Conservation (phyloP, 257 asterid genomes). For the Rauvolfia tetraphylla region DNA sequence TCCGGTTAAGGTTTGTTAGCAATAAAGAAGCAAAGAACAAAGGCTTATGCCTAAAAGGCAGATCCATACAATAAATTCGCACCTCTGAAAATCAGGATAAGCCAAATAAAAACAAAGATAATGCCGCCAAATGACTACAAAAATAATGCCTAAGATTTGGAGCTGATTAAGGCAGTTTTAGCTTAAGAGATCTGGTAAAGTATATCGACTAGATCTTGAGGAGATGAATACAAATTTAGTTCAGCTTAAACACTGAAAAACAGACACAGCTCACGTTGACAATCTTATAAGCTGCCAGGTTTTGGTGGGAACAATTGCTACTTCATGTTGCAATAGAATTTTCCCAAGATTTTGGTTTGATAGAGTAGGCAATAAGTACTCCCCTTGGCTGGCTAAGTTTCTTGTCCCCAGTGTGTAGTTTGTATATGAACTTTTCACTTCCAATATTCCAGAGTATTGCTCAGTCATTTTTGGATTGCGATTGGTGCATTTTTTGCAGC, state of each 20-base stretch:
- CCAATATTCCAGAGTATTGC: neutral
- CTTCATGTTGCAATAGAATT: constrained; percentile 4
- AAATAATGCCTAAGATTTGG: neutral
- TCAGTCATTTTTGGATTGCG: neutral
- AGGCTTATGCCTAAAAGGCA: too few relatives aligned
- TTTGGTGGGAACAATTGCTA: constrained; percentile 1
- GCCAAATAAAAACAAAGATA: too few relatives aligned
- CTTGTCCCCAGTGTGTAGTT: neutral
- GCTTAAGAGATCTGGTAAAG: neutral
- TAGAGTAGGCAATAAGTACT: constrained; percentile 13
- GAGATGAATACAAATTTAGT: neutral
- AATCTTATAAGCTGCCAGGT: neutral
- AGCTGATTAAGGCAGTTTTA: neutral
- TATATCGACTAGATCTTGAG: neutral
- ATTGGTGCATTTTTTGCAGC: neutral
- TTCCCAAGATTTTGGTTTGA: neutral
- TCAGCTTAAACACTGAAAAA: constrained; percentile 10
- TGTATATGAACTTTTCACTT: neutral
- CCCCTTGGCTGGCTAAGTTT: neutral
- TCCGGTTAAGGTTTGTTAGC: too few relatives aligned
- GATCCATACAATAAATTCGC: too few relatives aligned
- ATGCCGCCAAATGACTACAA: neutral
- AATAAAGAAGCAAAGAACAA: too few relatives aligned
- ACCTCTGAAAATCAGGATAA: neutral
- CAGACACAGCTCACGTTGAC: constrained; percentile 6